Evolutionary conservation across 768 basidiomycete species (phyloP), one percentile per base, ranked within the genome.

Genomic region (Naganishia vishniacii): DNA sequence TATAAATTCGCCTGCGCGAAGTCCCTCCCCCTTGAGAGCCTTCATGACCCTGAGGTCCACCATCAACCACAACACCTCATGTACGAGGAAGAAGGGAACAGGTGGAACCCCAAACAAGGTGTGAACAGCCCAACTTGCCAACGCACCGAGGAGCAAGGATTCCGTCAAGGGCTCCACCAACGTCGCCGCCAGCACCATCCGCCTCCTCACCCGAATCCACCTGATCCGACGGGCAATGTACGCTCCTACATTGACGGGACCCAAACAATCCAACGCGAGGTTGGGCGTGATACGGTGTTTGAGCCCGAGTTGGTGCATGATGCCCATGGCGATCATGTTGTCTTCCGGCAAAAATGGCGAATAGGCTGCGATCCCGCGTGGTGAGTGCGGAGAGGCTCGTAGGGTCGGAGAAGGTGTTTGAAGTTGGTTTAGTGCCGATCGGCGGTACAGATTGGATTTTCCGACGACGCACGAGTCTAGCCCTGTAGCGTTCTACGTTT

Each of bases 141-240:
- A 82, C 28, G 82, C 64, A 32, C 88, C 86, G 32, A 86, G 80
- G 28, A 91, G 76, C 42, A 95, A 76, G 46, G 84, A 86, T 78
- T 99, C 95, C 18, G 92, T 95, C 74, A 97, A 85, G 1, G 95
- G 95, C 75, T 99, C 95, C 20, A 89, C 69, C 59, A 97, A 61
- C 0, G 92, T 97, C 18, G 92, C 93, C 9, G 83, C 81, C 44
- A 89, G 75, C 8, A 89, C 87, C 91, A 98, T 98, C 71, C 85
- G 86, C 76, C 93, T 97, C 59, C 95, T 84, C 32, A 98, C 94
- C 46, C 95, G 85, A 71, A 99, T 91, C 95, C 95, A 99, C 2
- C 95, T 86, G 20, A 91, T 85, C 29, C 95, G 85, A 37, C 95
- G 83, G 82, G 84, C 84, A 64, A 97, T 81, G 78, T 95, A 99